Base-by-base conservation (phyloP, 441 rosid genomes). In the Kokia cookei region DNA sequence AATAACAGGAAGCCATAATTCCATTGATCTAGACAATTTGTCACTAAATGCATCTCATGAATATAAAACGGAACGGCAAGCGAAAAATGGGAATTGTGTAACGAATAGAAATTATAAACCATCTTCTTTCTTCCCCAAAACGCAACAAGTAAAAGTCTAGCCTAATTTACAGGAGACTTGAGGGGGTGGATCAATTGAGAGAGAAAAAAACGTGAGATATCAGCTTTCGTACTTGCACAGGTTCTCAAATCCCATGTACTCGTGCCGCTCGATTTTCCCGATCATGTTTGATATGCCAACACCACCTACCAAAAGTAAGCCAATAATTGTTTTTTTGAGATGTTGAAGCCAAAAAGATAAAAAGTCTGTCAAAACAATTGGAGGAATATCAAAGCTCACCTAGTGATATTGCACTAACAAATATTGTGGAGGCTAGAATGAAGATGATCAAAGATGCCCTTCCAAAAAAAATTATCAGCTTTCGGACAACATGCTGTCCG, bases 201-300 rank as follows among this genome's bases (percentile, higher is more conserved):
- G 35, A 2, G 9, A 2, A 32, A 9, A 42, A 3, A 58, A 27
- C n/a, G 4, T 29, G 35, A 69, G 12, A 15, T 26, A 15, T 74
- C 75, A 89, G 1, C 57, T 67, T 5, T 76, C 73, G 65, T 89
- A 92, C 74, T 78, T 86, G 87, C 92, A 90, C 47, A 90, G 86
- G 81, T 88, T 86, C 51, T 87, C 93, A 14, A 90, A 90, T 70
- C 95, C 93, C 95, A 90, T 90, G 78, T 88, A 90, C 48, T 87
- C 89, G 1, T 85, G 80, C 29, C 55, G 67, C 51, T 85, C 78
- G 13, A 84, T 73, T 80, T 85, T 84, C 13, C 67, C 73, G 4
- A 86, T 69, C 95, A 87, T 90, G 78, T 86, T 84, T 3, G 82
- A 79, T 77, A 88, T 82, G 53, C 93, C 95, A 45, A 88, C 93